Conservation (phyloP, 1,139 yeast genomes). For the Yamadazyma trypodendri region DNA sequence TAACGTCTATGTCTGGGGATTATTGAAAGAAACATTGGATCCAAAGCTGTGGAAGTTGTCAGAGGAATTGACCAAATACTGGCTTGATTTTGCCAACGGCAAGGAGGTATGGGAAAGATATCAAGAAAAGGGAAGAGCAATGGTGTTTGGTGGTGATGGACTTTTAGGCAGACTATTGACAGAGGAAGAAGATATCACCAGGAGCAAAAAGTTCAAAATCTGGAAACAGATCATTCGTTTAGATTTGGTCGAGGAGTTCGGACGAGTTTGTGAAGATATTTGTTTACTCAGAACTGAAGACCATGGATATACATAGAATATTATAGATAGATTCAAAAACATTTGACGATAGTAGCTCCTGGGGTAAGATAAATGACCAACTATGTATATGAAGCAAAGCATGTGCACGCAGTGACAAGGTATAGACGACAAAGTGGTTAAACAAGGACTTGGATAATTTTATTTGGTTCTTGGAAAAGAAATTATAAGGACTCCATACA, state of each 20-base stretch:
- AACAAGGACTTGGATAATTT: too few species aligned
- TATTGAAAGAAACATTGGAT: conserved; percentile 9
- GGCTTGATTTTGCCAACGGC: conserved; percentile 17
- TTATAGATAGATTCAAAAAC: too few species aligned
- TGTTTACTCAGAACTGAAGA: conserved; percentile 8
- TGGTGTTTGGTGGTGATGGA: conserved; percentile 12
- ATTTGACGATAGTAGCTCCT: too few species aligned
- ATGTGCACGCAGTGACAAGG: too few species aligned
- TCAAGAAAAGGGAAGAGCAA: conserved; percentile 7
- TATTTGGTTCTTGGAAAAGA: too few species aligned
- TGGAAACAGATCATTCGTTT: conserved; percentile 12
- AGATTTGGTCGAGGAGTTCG: conserved; percentile 14
- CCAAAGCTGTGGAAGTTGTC: conserved; percentile 5
- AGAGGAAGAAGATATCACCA: conserved; percentile 6
- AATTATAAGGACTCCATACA: too few species aligned
- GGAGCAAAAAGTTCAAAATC: conserved; percentile 10
- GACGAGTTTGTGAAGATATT: conserved; percentile 11
- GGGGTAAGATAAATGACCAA: too few species aligned
- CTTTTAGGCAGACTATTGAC: background rate
- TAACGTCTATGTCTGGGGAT: conserved; percentile 16
- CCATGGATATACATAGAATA: conserved; percentile 4
- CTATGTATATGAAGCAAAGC: too few species aligned
- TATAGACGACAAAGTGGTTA: too few species aligned
- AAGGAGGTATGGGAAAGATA: conserved; percentile 9
- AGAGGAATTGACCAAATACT: conserved; percentile 7